Conservation (phyloP, 2,329 filamentous ascomycete species). For the Colletotrichum navitas region DNA sequence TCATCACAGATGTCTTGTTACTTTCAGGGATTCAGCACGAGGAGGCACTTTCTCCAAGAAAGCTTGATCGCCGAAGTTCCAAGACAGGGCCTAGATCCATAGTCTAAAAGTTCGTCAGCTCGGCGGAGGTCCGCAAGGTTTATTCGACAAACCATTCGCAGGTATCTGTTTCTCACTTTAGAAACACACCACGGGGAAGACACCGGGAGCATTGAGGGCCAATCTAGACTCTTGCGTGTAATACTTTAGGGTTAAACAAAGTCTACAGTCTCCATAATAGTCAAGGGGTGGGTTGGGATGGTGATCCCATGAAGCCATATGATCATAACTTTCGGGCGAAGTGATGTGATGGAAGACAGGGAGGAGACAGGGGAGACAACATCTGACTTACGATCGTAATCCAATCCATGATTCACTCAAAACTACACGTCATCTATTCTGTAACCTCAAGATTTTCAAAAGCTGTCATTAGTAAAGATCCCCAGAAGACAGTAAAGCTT, state of each 20-base stretch:
- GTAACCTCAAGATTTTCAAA: not conserved
- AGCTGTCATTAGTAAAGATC: not conserved
- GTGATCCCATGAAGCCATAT: constrained; percentile 2
- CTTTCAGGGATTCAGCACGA: not conserved
- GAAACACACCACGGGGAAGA: not conserved
- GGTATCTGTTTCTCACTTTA: not conserved
- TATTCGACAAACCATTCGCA: not conserved
- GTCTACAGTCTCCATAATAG: not conserved
- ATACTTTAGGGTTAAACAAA: not conserved
- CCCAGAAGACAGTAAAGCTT: not conserved
- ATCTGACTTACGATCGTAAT: not conserved
- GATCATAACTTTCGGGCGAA: not conserved
- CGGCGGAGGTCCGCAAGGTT: too few species aligned
- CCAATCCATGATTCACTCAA: not conserved
- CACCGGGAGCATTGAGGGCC: not conserved
- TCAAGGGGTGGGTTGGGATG: constrained; percentile 3
- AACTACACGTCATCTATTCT: too few species aligned
- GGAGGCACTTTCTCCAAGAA: not conserved
- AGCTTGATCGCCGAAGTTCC: not conserved
- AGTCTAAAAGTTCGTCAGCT: not conserved
- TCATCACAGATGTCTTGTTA: too few species aligned
- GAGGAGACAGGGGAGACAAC: not conserved
- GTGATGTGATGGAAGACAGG: not conserved
- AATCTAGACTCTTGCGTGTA: constrained; percentile 6
- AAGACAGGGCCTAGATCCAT: not conserved